A percentile compares a stretch with the other conserved stretches of the same genome.
These are phyloP conservation scores for Lentinula boryana DNA, from an alignment of 768 basidiomycete genomes.

Conservation along the genomic window DNA sequence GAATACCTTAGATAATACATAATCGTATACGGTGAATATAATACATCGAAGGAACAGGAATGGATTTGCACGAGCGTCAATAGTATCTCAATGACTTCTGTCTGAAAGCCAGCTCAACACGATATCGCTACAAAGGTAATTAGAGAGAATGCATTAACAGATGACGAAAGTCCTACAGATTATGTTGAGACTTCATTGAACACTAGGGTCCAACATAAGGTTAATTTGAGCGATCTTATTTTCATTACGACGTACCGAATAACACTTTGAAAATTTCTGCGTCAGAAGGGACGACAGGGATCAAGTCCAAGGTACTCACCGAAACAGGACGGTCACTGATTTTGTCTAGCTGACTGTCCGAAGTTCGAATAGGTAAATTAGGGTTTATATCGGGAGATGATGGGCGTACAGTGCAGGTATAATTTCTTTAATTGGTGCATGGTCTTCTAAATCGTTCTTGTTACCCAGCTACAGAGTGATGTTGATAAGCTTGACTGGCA, in stretches of 20 bases:
- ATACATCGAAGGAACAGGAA: not conserved
- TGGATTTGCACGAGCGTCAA: not conserved
- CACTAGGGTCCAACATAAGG: slow-evolving; percentile 45
- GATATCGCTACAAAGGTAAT: slow-evolving; percentile 44
- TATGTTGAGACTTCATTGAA: slow-evolving; percentile 95
- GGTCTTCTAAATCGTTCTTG: slow-evolving; percentile 82
- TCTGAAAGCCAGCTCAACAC: slow-evolving; percentile 83
- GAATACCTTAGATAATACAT: not conserved
- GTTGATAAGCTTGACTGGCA: not conserved
- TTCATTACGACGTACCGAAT: slow-evolving; percentile 51
- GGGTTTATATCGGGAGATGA: not conserved
- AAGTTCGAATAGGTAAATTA: not conserved
- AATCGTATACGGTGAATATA: not conserved
- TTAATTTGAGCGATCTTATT: not conserved
- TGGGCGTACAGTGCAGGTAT: slow-evolving; percentile 5
- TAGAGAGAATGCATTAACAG: not conserved
- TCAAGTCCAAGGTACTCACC: slow-evolving; percentile 41
- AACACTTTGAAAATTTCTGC: slow-evolving; percentile 44
- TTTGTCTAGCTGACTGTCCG: slow-evolving; percentile 64
- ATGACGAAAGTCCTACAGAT: slow-evolving; percentile 49
- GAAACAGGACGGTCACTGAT: slow-evolving; percentile 79
- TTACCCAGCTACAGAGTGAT: slow-evolving; percentile 64
- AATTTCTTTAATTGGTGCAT: slow-evolving; percentile 65
- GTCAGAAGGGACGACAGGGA: not conserved
- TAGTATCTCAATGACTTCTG: slow-evolving; percentile 50